Evolutionary conservation across 768 basidiomycete genomes (phyloP), one percentile per base, ranked within the genome.

Genomic region (Amanita subjunquillea): DNA sequence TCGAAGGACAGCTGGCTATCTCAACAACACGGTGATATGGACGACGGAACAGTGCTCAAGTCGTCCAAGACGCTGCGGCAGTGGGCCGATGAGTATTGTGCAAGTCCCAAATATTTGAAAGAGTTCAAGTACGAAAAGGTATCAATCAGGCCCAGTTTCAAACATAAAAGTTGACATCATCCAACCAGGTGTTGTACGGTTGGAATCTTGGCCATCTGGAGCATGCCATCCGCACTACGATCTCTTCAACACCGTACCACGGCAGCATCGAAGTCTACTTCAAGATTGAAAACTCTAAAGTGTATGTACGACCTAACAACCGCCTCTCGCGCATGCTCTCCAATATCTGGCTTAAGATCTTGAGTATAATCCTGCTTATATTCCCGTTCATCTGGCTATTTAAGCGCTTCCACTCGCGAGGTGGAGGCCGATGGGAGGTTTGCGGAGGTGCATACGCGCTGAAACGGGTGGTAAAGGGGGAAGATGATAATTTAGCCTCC

Each of bases 41-140:
- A 51, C 30, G 50, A 51, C 1, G 22, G 15, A 13, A 23, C 20
- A 7, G 25, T 23, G 10, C 51, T 83, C 41, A 72, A 68, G 51
- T 83, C 82, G 2, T 80, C 80, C 13, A 78, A 77, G 67, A 75
- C 82, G 0, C 62, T 90, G 40, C 71, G 85, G 30, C 74, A 84
- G 54, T 92, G 90, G 90, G 87, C 87, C 6, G 87, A 91, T 57
- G 82, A 85, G 52, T 91, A 89, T 59, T 90, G 87, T 54, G 72
- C 76, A 23, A 85, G 83, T 59, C 70, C 64, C 6, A 90, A 84
- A 59, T 64, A 74, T 13, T 69, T 91, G 56, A 91, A 91, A 63
- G 88, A 91, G 65, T 89, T 92, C 61, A 72, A 77, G 5, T 86
- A 89, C 56, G 69, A 74, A 22, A 88, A 88, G 71, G 83, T 83